phyloP scores from a whole-genome alignment of 768 basidiomycete genomes.

The Boletus pseudo-olivaceus region DNA sequence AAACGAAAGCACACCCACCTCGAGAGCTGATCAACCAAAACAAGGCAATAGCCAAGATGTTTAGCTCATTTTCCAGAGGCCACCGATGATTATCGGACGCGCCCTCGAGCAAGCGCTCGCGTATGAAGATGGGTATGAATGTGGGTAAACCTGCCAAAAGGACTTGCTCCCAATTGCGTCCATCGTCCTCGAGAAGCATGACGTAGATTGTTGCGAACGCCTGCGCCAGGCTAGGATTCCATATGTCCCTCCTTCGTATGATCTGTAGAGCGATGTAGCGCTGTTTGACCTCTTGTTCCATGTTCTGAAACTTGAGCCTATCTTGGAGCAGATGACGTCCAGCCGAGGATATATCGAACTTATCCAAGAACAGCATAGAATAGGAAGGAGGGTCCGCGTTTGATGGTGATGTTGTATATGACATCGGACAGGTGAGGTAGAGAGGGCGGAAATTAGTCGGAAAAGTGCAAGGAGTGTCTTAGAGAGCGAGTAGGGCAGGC shows the following conservation, averaged over 20 bases:
- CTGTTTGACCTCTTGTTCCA: constrained; percentile 43
- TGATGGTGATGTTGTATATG: constrained; percentile 25
- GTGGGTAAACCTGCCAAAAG: constrained; percentile 39
- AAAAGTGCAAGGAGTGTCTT: constrained; percentile 30
- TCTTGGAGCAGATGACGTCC: constrained; percentile 34
- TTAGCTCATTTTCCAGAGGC: constrained; percentile 46
- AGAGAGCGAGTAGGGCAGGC: constrained; percentile 32
- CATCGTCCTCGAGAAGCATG: constrained; percentile 57
- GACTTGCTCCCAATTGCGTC: constrained; percentile 46
- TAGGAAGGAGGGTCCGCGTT: constrained; percentile 32
- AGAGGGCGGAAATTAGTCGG: constrained; percentile 33
- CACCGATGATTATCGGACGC: constrained; percentile 41
- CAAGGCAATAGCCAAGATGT: constrained; percentile 44
- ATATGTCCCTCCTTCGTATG: constrained; percentile 38
- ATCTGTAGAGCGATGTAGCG: constrained; percentile 44
- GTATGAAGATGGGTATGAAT: constrained; percentile 41
- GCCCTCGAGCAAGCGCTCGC: constrained; percentile 37
- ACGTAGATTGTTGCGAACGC: constrained; percentile 52
- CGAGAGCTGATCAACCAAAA: constrained; percentile 45
- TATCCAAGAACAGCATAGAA: constrained; percentile 40
- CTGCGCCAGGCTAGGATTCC: constrained; percentile 37
- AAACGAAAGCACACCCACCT: constrained; percentile 6
- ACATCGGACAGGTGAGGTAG: constrained; percentile 33
- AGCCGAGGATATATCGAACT: constrained; percentile 48
- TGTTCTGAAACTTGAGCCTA: constrained; percentile 27